Base-by-base conservation (phyloP, 148 eudicot genomes). In the Vaccinium vitisidaea region DNA sequence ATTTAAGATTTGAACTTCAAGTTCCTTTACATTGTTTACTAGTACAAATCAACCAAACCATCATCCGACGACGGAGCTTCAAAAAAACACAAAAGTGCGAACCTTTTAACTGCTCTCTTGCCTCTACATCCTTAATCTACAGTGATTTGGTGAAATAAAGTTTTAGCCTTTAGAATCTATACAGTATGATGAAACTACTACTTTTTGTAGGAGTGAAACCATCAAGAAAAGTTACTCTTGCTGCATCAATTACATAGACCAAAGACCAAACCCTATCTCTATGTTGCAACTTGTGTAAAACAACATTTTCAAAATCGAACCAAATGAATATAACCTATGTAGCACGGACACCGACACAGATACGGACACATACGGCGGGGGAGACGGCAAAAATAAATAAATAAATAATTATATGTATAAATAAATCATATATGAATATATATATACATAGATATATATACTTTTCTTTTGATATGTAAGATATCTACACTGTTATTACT, bases 21-120 rank as follows among this genome's bases (percentile, higher is more conserved):
- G 39, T 12, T 27, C 74, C 74, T 25, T 10, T 67, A 25, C 30
- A 65, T 65, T 10, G 25, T 9, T 23, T 23, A 55, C 67, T 2
- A 8, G 30, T 54, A 55, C 61, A 84, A 83, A 13, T 56, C 46
- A 76, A 59, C 18, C 48, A 76, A 23, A 83, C 55, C 23, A 56
- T 32, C 16, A 30, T 25, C 81, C 39, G 61, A 30, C 13, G n/a
- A 43, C n/a, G 25, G 30, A 53, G 21, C 23, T 75, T 14, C 13
- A 14, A 2, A 54, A 70, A 61, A 25, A n/a, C 23, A 46, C 2
- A 50, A 21, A 50, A 14, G n/a, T 23, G 32, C 30, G 71, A 52
- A 77, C 48, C 18, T 39, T 77, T 25, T 36, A 23, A 50, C 30
- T 61, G 55, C 55, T 49, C 49, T 53, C 65, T 39, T 23, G 23